Base-by-base conservation (phyloP, 2,329 filamentous ascomycete genomes). In the Stachybotrys chlorohalonatus region DNA sequence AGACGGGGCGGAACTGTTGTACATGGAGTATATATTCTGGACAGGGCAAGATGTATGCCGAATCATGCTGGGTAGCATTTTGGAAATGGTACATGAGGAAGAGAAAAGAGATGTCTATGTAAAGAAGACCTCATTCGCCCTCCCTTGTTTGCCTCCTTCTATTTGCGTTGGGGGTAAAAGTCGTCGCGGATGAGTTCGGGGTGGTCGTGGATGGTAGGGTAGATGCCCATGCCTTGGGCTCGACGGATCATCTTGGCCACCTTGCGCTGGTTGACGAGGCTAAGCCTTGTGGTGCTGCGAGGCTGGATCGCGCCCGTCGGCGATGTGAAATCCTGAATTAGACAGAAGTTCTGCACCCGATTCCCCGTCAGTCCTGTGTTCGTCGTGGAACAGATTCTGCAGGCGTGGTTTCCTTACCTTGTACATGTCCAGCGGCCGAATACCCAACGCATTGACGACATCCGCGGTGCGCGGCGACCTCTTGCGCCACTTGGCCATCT, bases 211-310 rank as follows among this genome's bases (percentile, higher is more conserved):
- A 95, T 87, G 68, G 86, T 95, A 30, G 94, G 94, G 80, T 97
- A 91, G 57, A 97, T 76, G 15, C 94, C 94, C 66, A 96, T 80
- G 1, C 92, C 94, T 64, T 97, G 86, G 17, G 89, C 87, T 63
- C 94, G 82, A 60, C 94, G 80, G 64, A 99, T 88, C 53, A 95
- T 93, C 77, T 95, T 96, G 58, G 93, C 89, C 67, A 99, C 84
- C 74, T 87, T 91, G 62, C 94, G 82, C 76, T 99, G 94, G 76
- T 97, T 97, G 60, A 89, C 87, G 3, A 89, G 88, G 55, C 90
- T 82, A 57, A 99, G 76, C 13, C 90, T 90, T 0, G 92, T 97
- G 30, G 85, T 76, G 6, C 70, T 79, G n/a, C 82, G 78, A 68
- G 87, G 84, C 73, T 84, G 88, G 69, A 99, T 96, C 56, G 91